phyloP scores from a whole-genome alignment of 2,329 filamentous ascomycete species.

The Xylariaceae sp. region DNA sequence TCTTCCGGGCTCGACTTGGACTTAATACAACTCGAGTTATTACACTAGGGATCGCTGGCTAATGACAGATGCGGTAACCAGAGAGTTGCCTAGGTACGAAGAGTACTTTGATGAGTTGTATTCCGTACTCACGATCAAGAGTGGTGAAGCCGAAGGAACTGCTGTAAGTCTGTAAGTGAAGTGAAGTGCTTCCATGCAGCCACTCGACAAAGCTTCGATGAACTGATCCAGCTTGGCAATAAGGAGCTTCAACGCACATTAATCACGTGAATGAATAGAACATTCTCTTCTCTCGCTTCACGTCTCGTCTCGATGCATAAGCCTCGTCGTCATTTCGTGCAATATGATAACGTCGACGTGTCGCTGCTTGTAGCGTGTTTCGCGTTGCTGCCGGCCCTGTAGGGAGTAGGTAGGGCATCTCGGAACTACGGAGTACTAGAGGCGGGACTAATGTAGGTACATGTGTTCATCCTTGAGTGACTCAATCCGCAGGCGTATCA shows the following conservation, averaged over 20 bases:
- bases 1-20: too few species aligned
- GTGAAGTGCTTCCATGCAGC: too few species aligned
- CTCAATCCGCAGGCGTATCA: neutral
- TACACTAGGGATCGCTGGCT: too few species aligned
- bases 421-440: neutral
- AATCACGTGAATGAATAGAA: slow-evolving; percentile 1
- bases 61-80: too few species aligned
- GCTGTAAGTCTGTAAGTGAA: too few species aligned
- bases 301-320: slow-evolving; percentile 6
- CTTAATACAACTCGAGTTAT: too few species aligned
- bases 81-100: too few species aligned
- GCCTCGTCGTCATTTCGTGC: slow-evolving; percentile 27
- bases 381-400: neutral
- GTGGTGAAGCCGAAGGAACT: too few species aligned
- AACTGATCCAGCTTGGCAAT: neutral
- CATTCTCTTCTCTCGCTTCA: too few species aligned
- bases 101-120: too few species aligned
- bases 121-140: too few species aligned
- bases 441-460: neutral
- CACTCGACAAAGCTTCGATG: too few species aligned
- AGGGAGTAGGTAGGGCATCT: neutral
- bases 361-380: slow-evolving; percentile 14
- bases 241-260: neutral
- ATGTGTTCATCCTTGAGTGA: neutral
- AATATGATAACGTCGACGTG: slow-evolving; percentile 18